phyloP scores from a whole-genome alignment of 2,329 filamentous ascomycete genomes.

The Ceratocystis papillata region DNA sequence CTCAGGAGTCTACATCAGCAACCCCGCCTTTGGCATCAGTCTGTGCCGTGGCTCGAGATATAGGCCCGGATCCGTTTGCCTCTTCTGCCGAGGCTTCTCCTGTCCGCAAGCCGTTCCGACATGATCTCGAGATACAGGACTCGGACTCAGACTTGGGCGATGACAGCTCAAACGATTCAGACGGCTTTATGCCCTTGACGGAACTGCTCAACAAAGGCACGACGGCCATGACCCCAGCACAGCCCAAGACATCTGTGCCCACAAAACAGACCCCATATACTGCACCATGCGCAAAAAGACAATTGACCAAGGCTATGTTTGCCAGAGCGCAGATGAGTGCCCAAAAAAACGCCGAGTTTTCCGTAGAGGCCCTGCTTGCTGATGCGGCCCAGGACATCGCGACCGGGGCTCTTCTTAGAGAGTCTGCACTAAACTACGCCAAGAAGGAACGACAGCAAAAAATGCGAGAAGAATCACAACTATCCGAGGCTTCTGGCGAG shows the following conservation, averaged over 20 bases:
- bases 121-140: constrained; percentile 51
- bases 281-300: neutral
- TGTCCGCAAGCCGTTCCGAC: constrained; percentile 30
- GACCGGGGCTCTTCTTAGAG: neutral
- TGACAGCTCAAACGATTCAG: constrained; percentile 48
- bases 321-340: constrained; percentile 8
- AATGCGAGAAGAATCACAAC: neutral
- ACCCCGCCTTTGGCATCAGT: neutral
- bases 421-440: constrained; percentile 6
- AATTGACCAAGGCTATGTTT: neutral
- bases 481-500: neutral
- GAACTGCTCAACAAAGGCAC: constrained; percentile 4
- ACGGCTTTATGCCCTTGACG: constrained; percentile 41
- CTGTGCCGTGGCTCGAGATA: neutral
- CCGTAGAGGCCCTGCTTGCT: constrained; percentile 10
- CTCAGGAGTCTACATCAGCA: neutral
- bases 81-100: constrained; percentile 7
- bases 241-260: neutral
- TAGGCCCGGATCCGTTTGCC: constrained; percentile 2
- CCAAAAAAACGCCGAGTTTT: constrained; percentile 11
- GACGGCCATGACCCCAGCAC: neutral
- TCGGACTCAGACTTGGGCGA: constrained; percentile 68
- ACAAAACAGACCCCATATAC: neutral
- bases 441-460: neutral
- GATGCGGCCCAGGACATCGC: constrained; percentile 16